Evolutionary conservation across 768 basidiomycete genomes (phyloP).

Genomic region (Myochromella boudieri): DNA sequence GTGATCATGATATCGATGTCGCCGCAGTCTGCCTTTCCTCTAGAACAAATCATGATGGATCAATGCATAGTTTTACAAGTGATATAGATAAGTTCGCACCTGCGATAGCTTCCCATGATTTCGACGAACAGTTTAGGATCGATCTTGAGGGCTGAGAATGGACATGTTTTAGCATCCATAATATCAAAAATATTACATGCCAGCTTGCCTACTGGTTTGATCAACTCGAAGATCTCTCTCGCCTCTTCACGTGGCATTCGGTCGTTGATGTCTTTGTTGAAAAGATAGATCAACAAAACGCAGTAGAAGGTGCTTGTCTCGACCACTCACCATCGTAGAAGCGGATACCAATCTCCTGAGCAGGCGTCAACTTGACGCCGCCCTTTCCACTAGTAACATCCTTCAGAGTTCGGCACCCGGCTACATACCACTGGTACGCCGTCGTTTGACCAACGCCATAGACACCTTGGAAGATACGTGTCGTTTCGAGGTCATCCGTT

Average conservation of each 20-base stretch:
- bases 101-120: conserved; percentile 90
- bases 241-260: conserved; percentile 88
- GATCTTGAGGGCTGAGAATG: conserved; percentile 56
- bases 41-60: too few species aligned
- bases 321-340: conserved; percentile 62
- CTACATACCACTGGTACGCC: conserved; percentile 72
- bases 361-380: conserved; percentile 58
- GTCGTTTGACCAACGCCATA: conserved; percentile 79
- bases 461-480: conserved; percentile 69
- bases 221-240: conserved; percentile 64
- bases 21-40: conserved; percentile 81
- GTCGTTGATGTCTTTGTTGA: conserved; percentile 65
- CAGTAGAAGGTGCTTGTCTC: too few species aligned
- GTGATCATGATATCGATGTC: conserved; percentile 93
- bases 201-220: conserved; percentile 70
- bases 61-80: conserved; percentile 2
- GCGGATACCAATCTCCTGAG: conserved; percentile 65
- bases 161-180: not conserved
- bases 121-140: conserved; percentile 74
- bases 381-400: conserved; percentile 63
- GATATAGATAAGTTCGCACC: conserved; percentile 35
- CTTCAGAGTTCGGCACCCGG: conserved; percentile 76
- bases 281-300: not conserved
- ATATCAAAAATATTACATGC: not conserved
- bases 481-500: conserved; percentile 59